Percentiles rank a stretch among this genome's conserved stretches.
Evolutionary conservation across 78 protist species (phyloP).

Genomic region (Acrasis kona): DNA sequence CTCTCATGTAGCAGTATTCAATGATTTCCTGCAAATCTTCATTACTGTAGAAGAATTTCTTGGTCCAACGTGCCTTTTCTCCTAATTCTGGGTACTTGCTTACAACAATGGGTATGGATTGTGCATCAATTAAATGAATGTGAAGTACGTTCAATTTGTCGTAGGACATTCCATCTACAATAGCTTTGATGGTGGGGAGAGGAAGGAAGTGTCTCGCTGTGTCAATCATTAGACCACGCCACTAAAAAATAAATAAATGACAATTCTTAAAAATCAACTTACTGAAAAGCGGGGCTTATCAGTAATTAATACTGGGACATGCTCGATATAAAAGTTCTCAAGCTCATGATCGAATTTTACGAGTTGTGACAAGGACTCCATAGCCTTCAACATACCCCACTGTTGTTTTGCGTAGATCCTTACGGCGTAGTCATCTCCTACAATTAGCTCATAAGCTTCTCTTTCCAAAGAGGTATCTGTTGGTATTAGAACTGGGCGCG

Average conservation of each 20-base stretch:
- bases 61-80: not conserved
- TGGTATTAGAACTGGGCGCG: too few species aligned
- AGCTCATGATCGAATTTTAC: conserved; percentile 9
- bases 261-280: too few species aligned
- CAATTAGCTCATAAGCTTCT: too few species aligned
- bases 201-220: conserved; percentile 26
- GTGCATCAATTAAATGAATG: conserved; percentile 11
- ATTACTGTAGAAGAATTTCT: conserved; percentile 25
- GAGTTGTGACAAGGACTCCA: conserved; percentile 76
- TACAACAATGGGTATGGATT: conserved; percentile 2
- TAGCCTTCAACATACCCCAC: conserved; percentile 32
- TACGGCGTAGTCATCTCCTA: too few species aligned
- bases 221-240: conserved; percentile 31
- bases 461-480: too few species aligned
- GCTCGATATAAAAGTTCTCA: not conserved
- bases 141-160: conserved; percentile 24
- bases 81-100: not conserved
- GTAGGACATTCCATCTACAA: conserved; percentile 3
- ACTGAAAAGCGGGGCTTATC: conserved; percentile 68
- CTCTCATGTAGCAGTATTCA: conserved; percentile 52
- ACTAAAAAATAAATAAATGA: not conserved
- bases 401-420: too few species aligned
- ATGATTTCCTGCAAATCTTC: conserved; percentile 46
- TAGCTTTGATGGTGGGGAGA: not conserved
- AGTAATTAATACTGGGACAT: not conserved